phyloP scores from a whole-genome alignment of 2,329 filamentous ascomycete species.

The Cladosporium austrohemisphaericum region DNA sequence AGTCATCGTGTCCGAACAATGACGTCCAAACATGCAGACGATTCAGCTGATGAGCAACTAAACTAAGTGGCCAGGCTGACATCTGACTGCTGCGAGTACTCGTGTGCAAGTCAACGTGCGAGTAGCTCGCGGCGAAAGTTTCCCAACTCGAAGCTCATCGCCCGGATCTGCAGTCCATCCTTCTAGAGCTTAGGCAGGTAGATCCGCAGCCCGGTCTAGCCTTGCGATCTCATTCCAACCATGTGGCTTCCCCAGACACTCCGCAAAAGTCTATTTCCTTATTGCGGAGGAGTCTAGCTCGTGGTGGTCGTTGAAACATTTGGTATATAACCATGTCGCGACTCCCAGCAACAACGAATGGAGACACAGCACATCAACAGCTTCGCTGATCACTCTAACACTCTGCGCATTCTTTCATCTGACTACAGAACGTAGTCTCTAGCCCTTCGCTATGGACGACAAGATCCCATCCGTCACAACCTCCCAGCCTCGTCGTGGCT shows the following conservation, averaged over 20 bases:
- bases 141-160: background rate
- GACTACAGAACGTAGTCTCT: background rate
- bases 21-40: too few relatives aligned
- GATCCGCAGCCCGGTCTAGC: constrained; percentile 3
- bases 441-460: background rate
- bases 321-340: constrained; percentile 1
- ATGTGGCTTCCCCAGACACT: background rate
- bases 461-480: background rate
- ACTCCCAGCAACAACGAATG: background rate
- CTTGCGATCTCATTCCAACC: background rate
- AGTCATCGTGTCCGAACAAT: too few relatives aligned
- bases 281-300: background rate
- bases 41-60: too few relatives aligned
- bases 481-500: background rate
- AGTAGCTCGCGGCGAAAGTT: background rate
- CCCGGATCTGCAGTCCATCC: background rate
- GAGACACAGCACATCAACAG: background rate
- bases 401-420: background rate
- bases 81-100: too few relatives aligned
- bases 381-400: background rate
- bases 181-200: background rate
- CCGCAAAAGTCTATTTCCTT: background rate
- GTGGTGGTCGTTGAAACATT: background rate
- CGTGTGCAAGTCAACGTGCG: background rate
- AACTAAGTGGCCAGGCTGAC: too few relatives aligned